Conservation (phyloP, 1,139 yeast species). For the Pichia sp. region DNA sequence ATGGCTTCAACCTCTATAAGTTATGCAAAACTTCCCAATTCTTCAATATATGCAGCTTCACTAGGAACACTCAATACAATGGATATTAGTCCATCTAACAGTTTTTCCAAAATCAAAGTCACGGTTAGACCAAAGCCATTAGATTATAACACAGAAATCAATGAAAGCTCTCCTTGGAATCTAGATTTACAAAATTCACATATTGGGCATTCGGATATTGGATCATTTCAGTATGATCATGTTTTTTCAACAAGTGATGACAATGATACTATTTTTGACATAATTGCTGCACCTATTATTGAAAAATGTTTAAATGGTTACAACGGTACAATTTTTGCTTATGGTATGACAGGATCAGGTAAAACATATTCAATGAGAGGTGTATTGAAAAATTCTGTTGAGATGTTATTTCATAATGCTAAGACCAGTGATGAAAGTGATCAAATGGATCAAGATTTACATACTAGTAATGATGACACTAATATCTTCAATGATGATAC, state of each 20-base stretch:
- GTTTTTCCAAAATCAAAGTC: constrained; percentile 44
- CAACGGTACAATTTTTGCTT: constrained; percentile 87
- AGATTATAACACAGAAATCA: constrained; percentile 18
- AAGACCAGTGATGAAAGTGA: not conserved
- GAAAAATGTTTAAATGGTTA: constrained; percentile 67
- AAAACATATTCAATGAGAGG: constrained; percentile 93
- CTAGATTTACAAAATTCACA: constrained; percentile 4
- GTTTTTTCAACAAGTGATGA: constrained; percentile 51
- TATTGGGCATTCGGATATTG: constrained; percentile 40
- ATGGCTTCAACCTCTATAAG: constrained; percentile 5
- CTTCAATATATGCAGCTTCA: constrained; percentile 5
- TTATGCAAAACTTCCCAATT: constrained; percentile 4
- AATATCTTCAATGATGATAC: constrained; percentile 11
- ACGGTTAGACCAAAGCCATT: constrained; percentile 51
- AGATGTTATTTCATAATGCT: constrained; percentile 7
- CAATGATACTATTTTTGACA: constrained; percentile 57
- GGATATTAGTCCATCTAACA: not conserved
- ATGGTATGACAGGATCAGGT: constrained; percentile 96
- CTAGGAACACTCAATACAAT: constrained; percentile 15
- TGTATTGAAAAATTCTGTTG: constrained; percentile 27
- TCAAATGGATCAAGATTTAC: constrained; percentile 7
- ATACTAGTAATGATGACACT: constrained; percentile 1
- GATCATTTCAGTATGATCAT: constrained; percentile 66
- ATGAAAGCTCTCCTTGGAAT: constrained; percentile 10
- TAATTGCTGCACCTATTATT: constrained; percentile 57